Base-by-base conservation (phyloP, 2,329 filamentous ascomycete genomes). In the Trichoderma atroviride region DNA sequence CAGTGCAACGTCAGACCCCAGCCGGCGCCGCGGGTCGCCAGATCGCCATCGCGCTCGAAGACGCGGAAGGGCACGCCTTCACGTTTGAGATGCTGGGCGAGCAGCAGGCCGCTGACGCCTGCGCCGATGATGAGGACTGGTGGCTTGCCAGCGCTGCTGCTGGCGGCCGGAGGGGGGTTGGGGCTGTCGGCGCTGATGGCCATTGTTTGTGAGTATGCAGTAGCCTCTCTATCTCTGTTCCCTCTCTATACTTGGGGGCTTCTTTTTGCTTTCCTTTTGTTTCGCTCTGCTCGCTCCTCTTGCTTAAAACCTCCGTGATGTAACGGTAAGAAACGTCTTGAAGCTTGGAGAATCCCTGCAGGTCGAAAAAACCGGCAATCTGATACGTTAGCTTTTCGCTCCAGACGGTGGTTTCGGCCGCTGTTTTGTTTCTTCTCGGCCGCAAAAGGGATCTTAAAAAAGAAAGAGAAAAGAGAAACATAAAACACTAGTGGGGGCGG, bases 1-100 rank as follows among this genome's bases (percentile, higher is more conserved):
- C 88, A 91, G 74, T 90, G 87, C 69, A 91, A 79, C 0, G 88
- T 90, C 69, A 91, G 79, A 3, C 87, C 89, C 89, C 88, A 91
- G 71, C 88, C 88, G 4, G 82, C 79, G 24, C 79, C 85, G 37
- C 83, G 85, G 33, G 81, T 81, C 69, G 77, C 79, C 53, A 85
- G 79, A 52, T 84, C 81, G 5, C 74, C 69, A 71, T 86, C 83
- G n/a, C 85, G 82, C 74, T 88, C 86, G 72, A 86, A 88, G 62
- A 88, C 79, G 33, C 76, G 81, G 73, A 83, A 86, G 5, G 80
- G 75, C 6, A 84, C 74, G 11, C 69, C 72, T n/a, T 74, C 69
- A 31, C 73, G 76, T 61, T 74, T 75, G 3, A 81, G 73, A 13
- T 75, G 70, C 70, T 81, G 79, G 4, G 79, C 79, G 6, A 81